Evolutionary conservation across 305 asterid species (phyloP).

Genomic region (Fraxinus sp.): DNA sequence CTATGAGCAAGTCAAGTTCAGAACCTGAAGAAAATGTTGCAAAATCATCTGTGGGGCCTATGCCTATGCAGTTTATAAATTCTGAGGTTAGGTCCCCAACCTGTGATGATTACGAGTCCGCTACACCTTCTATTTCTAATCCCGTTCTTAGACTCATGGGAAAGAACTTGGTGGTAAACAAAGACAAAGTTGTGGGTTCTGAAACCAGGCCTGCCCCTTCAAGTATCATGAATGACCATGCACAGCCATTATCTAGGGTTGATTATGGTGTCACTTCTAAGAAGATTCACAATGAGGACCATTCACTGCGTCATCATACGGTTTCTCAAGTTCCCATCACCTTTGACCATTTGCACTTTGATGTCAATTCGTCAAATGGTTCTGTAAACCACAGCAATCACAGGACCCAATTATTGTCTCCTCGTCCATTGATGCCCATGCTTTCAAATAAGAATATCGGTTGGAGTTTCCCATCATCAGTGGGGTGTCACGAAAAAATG

Average conservation of each 20-base stretch:
- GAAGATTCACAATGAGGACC: conserved; percentile 32
- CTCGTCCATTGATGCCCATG: conserved; percentile 35
- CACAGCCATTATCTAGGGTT: conserved; percentile 25
- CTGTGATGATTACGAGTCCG: conserved; percentile 39
- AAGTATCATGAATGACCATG: conserved; percentile 26
- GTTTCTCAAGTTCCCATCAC: conserved; percentile 31
- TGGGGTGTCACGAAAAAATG: conserved; percentile 30
- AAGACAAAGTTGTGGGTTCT: conserved; percentile 43
- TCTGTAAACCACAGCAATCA: conserved; percentile 31
- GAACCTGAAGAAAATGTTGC: conserved; percentile 28
- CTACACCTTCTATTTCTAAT: conserved; percentile 58
- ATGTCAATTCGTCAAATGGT: conserved; percentile 39
- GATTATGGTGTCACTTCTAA: conserved; percentile 30
- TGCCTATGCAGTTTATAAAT: conserved; percentile 31
- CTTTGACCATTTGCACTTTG: conserved; percentile 33
- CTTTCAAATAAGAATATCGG: conserved; percentile 30
- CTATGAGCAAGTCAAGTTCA: conserved; percentile 26
- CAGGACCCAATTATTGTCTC: conserved; percentile 29
- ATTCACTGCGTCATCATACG: conserved; percentile 25
- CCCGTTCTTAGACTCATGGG: conserved; percentile 91
- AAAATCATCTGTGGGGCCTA: conserved; percentile 24
- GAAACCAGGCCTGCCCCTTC: conserved; percentile 35
- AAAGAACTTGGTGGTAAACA: conserved; percentile 78
- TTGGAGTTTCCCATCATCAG: conserved; percentile 30
- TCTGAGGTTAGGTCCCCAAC: conserved; percentile 40